phyloP scores from a whole-genome alignment of 1,139 yeast species.

The Debaryomyces nepalensis region DNA sequence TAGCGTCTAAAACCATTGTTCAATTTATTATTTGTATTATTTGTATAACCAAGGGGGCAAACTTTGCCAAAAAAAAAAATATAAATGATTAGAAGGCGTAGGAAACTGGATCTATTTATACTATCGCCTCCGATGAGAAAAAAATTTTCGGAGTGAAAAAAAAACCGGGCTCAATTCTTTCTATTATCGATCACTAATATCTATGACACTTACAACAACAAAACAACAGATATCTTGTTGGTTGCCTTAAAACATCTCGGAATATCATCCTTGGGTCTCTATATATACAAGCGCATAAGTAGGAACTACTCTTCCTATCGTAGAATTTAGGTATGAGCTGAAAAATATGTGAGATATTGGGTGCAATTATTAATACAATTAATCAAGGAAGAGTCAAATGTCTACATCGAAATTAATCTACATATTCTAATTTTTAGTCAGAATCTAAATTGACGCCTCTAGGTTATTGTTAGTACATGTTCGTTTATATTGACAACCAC shows the following conservation, averaged over 20 bases:
- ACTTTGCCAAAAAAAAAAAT: conserved; percentile 50
- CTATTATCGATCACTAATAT: no score
- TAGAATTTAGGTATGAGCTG: no score
- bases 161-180: conserved; percentile 1
- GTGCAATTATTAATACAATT: background rate
- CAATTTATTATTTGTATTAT: conserved; percentile 11
- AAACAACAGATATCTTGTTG: no score
- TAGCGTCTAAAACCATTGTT: conserved; percentile 52
- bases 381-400: background rate
- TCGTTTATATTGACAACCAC: background rate
- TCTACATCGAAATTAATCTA: background rate
- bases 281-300: no score
- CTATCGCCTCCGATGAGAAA: conserved; percentile 19
- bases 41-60: conserved; percentile 34
- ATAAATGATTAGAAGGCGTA: conserved; percentile 4
- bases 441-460: no score
- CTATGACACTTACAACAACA: no score
- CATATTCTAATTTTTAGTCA: no score
- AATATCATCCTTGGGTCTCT: background rate
- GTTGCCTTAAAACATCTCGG: no score
- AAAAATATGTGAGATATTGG: background rate
- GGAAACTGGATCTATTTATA: conserved; percentile 5
- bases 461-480: conserved; percentile 3
- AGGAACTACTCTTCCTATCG: no score
- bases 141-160: conserved; percentile 16